Percentiles rank a stretch among this genome's conserved stretches.
Evolutionary conservation across 441 rosid species (phyloP).

Genomic region (Mallotus repandus): DNA sequence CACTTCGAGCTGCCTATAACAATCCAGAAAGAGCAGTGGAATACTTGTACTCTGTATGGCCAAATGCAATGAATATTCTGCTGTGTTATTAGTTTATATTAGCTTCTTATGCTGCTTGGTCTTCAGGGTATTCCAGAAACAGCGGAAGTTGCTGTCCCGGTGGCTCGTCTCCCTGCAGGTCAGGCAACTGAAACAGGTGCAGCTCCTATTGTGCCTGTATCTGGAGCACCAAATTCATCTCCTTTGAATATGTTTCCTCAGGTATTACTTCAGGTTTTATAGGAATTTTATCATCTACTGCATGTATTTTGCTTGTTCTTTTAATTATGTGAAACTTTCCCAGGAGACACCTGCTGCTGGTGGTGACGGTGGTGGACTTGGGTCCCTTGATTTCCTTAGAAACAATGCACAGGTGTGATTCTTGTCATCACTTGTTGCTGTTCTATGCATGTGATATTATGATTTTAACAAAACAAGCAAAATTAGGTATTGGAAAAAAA

Average conservation of each 20-base stretch:
- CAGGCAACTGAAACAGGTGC: slow-evolving; percentile 59
- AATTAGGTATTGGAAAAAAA: too few relatives aligned
- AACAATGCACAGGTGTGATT: slow-evolving; percentile 78
- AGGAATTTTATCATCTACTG: slow-evolving; percentile 12
- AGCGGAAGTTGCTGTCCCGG: slow-evolving; percentile 74
- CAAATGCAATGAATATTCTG: slow-evolving; percentile 7
- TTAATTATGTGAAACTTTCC: slow-evolving; percentile 20
- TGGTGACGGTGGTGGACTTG: slow-evolving; percentile 48
- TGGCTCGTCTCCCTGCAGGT: slow-evolving; percentile 42
- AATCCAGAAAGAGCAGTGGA: slow-evolving; percentile 98
- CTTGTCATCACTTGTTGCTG: slow-evolving; percentile 11
- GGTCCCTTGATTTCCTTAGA: slow-evolving; percentile 87
- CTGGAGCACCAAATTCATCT: slow-evolving; percentile 85
- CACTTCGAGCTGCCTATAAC: slow-evolving; percentile 95
- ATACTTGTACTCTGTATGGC: slow-evolving; percentile 81
- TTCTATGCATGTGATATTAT: not conserved
- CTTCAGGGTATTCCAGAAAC: slow-evolving; percentile 92
- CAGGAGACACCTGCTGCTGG: slow-evolving; percentile 73
- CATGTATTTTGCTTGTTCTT: slow-evolving; percentile 13
- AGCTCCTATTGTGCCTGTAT: slow-evolving; percentile 45
- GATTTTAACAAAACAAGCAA: too few relatives aligned
- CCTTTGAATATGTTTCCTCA: slow-evolving; percentile 97
- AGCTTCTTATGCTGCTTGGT: slow-evolving; percentile 25
- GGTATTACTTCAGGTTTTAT: slow-evolving; percentile 42
- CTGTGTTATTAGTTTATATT: slow-evolving; percentile 11